Percentiles rank a stretch among this genome's conserved stretches.
Evolutionary conservation across 495 filamentous ascomycete genomes (phyloP).

Genomic region (Baudoinia panamericana): DNA sequence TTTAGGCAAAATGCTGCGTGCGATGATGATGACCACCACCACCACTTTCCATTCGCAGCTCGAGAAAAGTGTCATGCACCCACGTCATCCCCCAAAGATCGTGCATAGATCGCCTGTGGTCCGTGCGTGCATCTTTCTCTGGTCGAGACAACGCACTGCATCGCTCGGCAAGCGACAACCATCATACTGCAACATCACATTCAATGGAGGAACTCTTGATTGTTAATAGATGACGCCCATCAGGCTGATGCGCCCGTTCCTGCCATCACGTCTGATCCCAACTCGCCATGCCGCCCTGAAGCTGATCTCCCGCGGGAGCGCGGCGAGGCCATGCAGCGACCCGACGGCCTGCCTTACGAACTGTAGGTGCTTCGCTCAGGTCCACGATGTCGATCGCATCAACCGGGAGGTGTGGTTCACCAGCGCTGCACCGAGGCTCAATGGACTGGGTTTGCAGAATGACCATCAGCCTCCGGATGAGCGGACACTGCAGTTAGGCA

Average conservation of each 20-base stretch:
- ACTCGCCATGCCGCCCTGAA: constrained; percentile 7
- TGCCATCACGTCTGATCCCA: constrained; percentile 22
- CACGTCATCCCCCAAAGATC: background rate
- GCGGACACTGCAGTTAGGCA: constrained; percentile 77
- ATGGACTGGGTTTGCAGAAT: background rate
- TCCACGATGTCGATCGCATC: constrained; percentile 16
- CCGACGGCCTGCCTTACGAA: background rate
- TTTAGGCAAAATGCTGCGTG: no score
- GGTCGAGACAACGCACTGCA: background rate
- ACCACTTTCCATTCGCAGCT: no score
- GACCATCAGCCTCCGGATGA: constrained; percentile 48
- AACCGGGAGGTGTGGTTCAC: constrained; percentile 28
- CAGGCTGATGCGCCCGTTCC: constrained; percentile 28
- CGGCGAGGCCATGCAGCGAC: constrained; percentile 2
- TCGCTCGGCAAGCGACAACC: no score
- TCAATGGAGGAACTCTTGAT: no score
- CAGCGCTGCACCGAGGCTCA: constrained; percentile 13
- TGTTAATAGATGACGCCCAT: constrained; percentile 24
- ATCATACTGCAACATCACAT: no score
- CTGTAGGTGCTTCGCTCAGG: constrained; percentile 22
- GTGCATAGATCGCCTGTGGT: background rate
- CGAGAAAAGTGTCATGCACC: no score
- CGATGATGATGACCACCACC: no score
- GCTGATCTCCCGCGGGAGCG: background rate
- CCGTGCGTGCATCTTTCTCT: constrained; percentile 9